phyloP scores from a whole-genome alignment of 371 early-diverging fungal species.

The Lichtheimia corymbifera region DNA sequence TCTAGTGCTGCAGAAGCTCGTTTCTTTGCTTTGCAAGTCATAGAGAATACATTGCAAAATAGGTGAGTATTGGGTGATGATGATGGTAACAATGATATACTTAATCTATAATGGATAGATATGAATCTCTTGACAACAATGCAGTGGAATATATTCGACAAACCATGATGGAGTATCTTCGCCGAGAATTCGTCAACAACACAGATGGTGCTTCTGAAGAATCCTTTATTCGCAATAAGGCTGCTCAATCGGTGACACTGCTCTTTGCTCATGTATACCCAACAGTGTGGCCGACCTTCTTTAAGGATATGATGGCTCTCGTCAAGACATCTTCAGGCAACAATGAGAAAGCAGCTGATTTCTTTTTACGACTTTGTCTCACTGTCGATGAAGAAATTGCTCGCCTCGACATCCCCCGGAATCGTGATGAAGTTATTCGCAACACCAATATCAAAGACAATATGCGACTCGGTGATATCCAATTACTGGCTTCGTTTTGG shows the following conservation, averaged over 20 bases:
- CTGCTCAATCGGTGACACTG: slow-evolving; percentile 83
- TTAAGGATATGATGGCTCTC: slow-evolving; percentile 79
- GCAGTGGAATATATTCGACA: slow-evolving; percentile 64
- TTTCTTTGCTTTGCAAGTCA: slow-evolving; percentile 82
- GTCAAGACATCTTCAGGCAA: slow-evolving; percentile 50
- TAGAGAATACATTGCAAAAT: slow-evolving; percentile 75
- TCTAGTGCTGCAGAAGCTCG: slow-evolving; percentile 77
- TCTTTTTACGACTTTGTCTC: slow-evolving; percentile 78
- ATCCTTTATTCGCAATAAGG: slow-evolving; percentile 83
- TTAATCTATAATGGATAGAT: slow-evolving; percentile 30
- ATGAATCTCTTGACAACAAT: slow-evolving; percentile 53
- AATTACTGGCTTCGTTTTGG: slow-evolving; percentile 78
- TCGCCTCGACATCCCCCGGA: slow-evolving; percentile 71
- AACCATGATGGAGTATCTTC: slow-evolving; percentile 73
- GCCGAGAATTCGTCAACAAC: slow-evolving; percentile 61
- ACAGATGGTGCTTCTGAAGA: slow-evolving; percentile 52
- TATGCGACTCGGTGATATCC: slow-evolving; percentile 87
- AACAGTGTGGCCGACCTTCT: slow-evolving; percentile 85
- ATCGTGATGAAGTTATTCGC: slow-evolving; percentile 69
- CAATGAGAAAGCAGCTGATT: slow-evolving; percentile 70
- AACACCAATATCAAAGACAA: slow-evolving; percentile 89
- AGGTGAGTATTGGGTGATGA: slow-evolving; percentile 37
- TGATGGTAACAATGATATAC: background rate
- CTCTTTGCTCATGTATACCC: slow-evolving; percentile 84
- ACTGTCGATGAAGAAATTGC: slow-evolving; percentile 93